Conservation (phyloP, 2,329 filamentous ascomycete species). For the Nemania serpens region DNA sequence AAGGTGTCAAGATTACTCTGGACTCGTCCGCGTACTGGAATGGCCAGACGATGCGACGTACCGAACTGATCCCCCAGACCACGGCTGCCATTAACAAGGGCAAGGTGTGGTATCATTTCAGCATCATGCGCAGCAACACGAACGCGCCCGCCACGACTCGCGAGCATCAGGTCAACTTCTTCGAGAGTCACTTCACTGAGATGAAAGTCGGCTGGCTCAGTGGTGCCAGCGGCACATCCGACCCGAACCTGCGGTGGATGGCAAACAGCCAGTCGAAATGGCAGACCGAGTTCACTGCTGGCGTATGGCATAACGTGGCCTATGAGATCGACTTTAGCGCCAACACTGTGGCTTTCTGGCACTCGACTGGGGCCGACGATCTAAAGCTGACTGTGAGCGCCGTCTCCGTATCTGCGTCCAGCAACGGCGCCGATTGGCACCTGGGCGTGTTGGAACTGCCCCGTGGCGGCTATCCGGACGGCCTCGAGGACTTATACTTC, state of each 20-base stretch:
- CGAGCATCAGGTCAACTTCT: conserved; percentile 69
- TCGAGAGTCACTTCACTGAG: conserved; percentile 76
- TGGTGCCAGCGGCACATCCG: conserved; percentile 50
- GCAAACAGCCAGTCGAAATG: conserved; percentile 65
- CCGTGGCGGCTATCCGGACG: conserved; percentile 57
- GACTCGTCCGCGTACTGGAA: conserved; percentile 70
- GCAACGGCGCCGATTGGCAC: conserved; percentile 75
- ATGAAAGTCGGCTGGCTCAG: conserved; percentile 69
- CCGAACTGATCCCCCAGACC: conserved; percentile 75
- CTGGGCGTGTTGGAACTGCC: conserved; percentile 71
- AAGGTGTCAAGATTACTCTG: conserved; percentile 73
- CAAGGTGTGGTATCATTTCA: conserved; percentile 75
- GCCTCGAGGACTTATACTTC: conserved; percentile 71
- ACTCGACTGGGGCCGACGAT: conserved; percentile 64
- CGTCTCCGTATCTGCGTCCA: conserved; percentile 62
- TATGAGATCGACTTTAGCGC: conserved; percentile 73
- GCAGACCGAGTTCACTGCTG: conserved; percentile 63
- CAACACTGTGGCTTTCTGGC: conserved; percentile 69
- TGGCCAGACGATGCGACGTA: conserved; percentile 72
- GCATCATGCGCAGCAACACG: conserved; percentile 60
- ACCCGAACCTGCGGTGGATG: conserved; percentile 66
- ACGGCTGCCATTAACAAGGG: conserved; percentile 67
- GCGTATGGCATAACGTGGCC: conserved; percentile 75
- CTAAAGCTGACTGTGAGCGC: conserved; percentile 64
- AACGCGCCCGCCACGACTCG: conserved; percentile 66